Percentiles rank a stretch among this genome's conserved stretches.
These are phyloP conservation scores for Schwanniomyces vanrijiae DNA, from an alignment of 805 yeast genomes.

Conservation along the genomic window DNA sequence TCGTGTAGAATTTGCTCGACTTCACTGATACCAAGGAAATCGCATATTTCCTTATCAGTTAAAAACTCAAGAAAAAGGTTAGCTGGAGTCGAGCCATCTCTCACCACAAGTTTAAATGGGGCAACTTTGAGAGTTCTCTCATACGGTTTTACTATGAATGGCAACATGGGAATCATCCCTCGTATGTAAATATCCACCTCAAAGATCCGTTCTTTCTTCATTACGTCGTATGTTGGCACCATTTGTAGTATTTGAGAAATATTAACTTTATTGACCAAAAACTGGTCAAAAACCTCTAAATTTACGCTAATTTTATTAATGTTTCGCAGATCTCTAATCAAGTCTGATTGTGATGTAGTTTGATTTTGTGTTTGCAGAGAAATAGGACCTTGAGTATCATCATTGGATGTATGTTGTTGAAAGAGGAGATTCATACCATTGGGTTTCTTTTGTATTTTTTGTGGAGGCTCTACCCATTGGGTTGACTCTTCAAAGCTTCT, in stretches of 20 bases:
- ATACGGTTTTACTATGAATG: conserved; percentile 28
- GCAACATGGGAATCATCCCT: conserved; percentile 16
- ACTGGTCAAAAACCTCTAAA: conserved; percentile 2
- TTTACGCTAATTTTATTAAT: not conserved
- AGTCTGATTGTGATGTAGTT: not conserved
- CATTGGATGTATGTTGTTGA: conserved; percentile 6
- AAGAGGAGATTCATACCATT: conserved; percentile 7
- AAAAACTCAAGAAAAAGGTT: conserved; percentile 20
- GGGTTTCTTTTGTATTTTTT: conserved; percentile 3
- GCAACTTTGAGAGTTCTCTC: conserved; percentile 27
- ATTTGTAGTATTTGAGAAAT: conserved; percentile 5
- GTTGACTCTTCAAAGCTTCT: not conserved
- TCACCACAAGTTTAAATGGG: conserved; percentile 19
- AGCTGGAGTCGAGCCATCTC: conserved; percentile 7
- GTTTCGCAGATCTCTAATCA: not conserved
- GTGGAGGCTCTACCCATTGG: conserved; percentile 2
- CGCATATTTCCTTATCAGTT: conserved; percentile 22
- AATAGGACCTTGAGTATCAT: conserved; percentile 9
- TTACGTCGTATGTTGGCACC: conserved; percentile 10
- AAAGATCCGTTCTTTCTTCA: conserved; percentile 11
- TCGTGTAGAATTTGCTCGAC: conserved; percentile 12
- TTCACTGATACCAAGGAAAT: conserved; percentile 18
- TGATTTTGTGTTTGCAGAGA: conserved; percentile 1
- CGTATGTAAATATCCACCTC: conserved; percentile 16
- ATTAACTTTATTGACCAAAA: conserved; percentile 5